Percentiles rank a stretch among this genome's conserved stretches.
phyloP scores from a whole-genome alignment of 495 filamentous ascomycete species.

The Neurospora sp. region DNA sequence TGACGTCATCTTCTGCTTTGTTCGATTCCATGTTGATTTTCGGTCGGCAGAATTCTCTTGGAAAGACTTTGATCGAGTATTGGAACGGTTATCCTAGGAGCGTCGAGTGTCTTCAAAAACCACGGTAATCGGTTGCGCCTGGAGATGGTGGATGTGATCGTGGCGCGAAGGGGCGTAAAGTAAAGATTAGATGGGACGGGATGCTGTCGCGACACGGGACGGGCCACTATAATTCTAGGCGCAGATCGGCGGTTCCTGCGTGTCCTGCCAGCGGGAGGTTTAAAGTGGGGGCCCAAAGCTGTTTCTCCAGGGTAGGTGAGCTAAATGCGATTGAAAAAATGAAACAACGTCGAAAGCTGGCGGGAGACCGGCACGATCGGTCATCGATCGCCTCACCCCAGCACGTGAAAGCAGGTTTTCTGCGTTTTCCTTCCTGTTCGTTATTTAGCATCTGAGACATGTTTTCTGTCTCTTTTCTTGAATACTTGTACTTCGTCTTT shows the following conservation, averaged over 20 bases:
- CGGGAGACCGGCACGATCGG: neutral
- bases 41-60: neutral
- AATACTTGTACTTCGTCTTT: neutral
- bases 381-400: neutral
- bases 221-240: neutral
- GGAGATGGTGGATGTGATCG: neutral
- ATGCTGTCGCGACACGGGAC: neutral
- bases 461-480: neutral
- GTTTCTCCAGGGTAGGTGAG: neutral
- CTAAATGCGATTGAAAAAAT: neutral
- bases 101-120: neutral
- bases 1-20: constrained; percentile 19
- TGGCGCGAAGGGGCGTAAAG: neutral
- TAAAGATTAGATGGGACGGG: neutral
- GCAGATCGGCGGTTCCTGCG: neutral
- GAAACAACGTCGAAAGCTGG: neutral
- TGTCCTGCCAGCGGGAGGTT: neutral
- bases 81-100: too few species aligned
- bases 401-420: neutral
- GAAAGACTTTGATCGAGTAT: neutral
- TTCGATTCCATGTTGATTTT: constrained; percentile 11
- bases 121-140: neutral
- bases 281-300: neutral
- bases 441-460: neutral
- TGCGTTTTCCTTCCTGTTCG: neutral